Base-by-base conservation (phyloP, 78 protist species). In the Fonticula alba region DNA sequence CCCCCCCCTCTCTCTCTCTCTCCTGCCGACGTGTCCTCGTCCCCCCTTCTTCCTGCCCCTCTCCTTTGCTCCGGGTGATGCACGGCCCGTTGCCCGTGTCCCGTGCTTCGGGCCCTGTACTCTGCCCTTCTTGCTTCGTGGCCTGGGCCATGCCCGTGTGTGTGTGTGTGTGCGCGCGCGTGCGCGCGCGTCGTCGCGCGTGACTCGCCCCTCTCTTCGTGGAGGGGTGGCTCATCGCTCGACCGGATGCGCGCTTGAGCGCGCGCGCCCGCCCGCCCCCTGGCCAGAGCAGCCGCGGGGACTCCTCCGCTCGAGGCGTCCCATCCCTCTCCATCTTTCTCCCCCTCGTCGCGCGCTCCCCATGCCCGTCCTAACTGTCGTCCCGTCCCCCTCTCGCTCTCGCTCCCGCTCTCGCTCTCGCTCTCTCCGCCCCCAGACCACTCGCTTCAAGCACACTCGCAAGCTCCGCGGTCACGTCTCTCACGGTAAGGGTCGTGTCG, bases 401-500 rank as follows among this genome's bases (percentile, higher is more conserved):
- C n/a, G n/a, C n/a, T n/a, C n/a, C n/a, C n/a, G n/a, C n/a, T n/a
- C n/a, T n/a, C n/a, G n/a, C n/a, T n/a, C n/a, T n/a, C n/a, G n/a
- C n/a, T n/a, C n/a, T n/a, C n/a, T n/a, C 33, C 17, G 32, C 32
- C 7, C 32, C 17, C 33, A 74, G 82, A 49, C 76, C n/a, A 62
- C 89, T 36, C 64, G 38, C 35, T 51, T 72, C n/a, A 67, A 64
- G 65, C 71, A 78, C 79, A 65, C 47, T 80, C 76, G 90, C 33
- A 72, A 79, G 71, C 65, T 80, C 77, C 68, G 90, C 27, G 91
- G 91, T 3, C 74, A 74, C 82, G 89, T 76, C 33, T 40, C 62
- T 40, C 75, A 74, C 69, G 97, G 97, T 52, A 70, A 87, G 74
- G 97, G 97, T 40, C 91, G 97, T 62, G 72, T 86, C 26, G 94